Percentiles rank a stretch among this genome's conserved stretches.
These are phyloP conservation scores for Pestalotiopsis fici DNA, from an alignment of 2,329 filamentous ascomycete species.

Conservation along the genomic window DNA sequence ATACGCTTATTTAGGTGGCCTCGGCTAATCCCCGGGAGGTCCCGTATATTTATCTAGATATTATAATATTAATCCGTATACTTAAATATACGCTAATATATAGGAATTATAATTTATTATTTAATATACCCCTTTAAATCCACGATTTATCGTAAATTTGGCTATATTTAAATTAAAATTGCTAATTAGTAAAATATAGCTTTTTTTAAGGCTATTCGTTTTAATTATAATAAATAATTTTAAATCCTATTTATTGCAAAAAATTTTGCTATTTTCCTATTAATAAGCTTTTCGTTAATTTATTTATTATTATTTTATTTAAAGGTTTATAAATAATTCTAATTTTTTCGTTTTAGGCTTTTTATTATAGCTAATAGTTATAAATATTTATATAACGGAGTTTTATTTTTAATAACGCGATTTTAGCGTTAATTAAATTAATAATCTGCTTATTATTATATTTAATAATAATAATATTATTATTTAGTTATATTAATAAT, in stretches of 20 bases:
- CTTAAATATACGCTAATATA: too few relatives aligned
- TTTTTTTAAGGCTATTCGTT: background rate
- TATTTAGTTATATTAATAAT: background rate
- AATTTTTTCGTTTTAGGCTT: background rate
- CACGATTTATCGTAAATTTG: background rate
- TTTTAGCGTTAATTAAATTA: background rate
- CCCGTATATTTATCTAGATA: too few relatives aligned
- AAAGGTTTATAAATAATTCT: background rate
- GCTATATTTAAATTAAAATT: background rate
- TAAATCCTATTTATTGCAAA: background rate
- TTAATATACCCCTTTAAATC: background rate
- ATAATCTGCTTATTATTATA: background rate
- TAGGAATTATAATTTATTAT: background rate
- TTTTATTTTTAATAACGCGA: background rate
- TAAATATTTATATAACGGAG: background rate
- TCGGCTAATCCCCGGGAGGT: too few relatives aligned
- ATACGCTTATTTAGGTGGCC: too few relatives aligned
- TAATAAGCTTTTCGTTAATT: background rate
- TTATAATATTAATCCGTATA: too few relatives aligned
- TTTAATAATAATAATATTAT: background rate
- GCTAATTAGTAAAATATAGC: background rate
- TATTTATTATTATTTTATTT: background rate
- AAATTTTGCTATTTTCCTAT: background rate
- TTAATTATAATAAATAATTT: background rate
- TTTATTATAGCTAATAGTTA: background rate